Evolutionary conservation across 345 rosid genomes (phyloP).

Genomic region (Passiflora organensis): DNA sequence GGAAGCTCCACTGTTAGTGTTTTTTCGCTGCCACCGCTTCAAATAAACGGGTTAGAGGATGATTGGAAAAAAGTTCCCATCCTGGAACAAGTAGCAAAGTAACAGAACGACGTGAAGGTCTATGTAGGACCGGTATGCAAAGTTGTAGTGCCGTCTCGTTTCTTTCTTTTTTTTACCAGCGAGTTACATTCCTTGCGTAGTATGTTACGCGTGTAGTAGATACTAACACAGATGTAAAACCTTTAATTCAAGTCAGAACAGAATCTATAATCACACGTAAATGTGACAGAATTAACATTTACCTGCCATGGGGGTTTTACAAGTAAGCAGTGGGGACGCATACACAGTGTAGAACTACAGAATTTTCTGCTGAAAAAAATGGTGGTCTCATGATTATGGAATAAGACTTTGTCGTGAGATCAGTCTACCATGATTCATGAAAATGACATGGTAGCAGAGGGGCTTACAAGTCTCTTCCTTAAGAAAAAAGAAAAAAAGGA

Average conservation of each 20-base stretch:
- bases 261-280: slow-evolving; percentile 3
- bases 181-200: slow-evolving; percentile 6
- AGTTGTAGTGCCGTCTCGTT: background rate
- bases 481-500: too few species aligned
- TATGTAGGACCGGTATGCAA: background rate
- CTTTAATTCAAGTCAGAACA: slow-evolving; percentile 9
- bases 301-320: too few species aligned
- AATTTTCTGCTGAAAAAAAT: too few species aligned
- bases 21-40: slow-evolving; percentile 86
- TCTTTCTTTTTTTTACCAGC: background rate
- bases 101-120: slow-evolving; percentile 5
- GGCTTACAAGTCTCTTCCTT: too few species aligned
- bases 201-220: slow-evolving; percentile 24
- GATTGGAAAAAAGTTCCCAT: slow-evolving; percentile 74
- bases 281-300: too few species aligned
- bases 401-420: too few species aligned
- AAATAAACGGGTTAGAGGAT: slow-evolving; percentile 53
- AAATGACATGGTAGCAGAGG: too few species aligned
- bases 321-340: too few species aligned
- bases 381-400: too few species aligned
- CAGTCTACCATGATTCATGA: too few species aligned
- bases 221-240: slow-evolving; percentile 35
- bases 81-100: slow-evolving; percentile 77
- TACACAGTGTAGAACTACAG: too few species aligned
- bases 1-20: slow-evolving; percentile 79